A percentile compares a stretch with the other conserved stretches of the same genome.
phyloP scores from a whole-genome alignment of 768 basidiomycete species.

The Psilocybe azurescens region DNA sequence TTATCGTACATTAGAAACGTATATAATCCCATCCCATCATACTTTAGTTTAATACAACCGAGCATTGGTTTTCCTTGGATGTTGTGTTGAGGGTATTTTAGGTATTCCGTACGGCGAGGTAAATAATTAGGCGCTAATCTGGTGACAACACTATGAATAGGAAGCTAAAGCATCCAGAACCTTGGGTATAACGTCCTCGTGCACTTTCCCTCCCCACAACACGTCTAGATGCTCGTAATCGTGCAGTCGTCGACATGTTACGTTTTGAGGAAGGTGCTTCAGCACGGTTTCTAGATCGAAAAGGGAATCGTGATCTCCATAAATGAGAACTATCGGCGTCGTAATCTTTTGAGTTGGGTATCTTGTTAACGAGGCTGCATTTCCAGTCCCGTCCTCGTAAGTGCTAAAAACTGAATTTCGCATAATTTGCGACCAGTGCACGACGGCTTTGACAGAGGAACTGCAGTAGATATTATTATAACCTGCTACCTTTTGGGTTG shows the following conservation, averaged over 20 bases:
- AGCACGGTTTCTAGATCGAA: constrained; percentile 14
- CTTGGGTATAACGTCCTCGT: constrained; percentile 25
- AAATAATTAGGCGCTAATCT: no score
- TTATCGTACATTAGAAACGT: neutral
- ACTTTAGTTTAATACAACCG: neutral
- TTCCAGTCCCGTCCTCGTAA: constrained; percentile 9
- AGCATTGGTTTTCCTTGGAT: neutral
- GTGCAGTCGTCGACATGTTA: constrained; percentile 11
- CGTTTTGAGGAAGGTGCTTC: constrained; percentile 18
- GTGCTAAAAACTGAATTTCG: constrained; percentile 17
- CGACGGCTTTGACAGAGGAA: constrained; percentile 26
- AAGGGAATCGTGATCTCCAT: constrained; percentile 24
- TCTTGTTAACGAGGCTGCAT: neutral
- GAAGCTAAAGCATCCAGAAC: constrained; percentile 18
- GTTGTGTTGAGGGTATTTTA: no score
- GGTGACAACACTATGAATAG: neutral
- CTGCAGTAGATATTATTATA: constrained; percentile 24
- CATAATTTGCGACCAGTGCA: constrained; percentile 28
- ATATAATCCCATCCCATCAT: neutral
- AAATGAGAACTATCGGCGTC: constrained; percentile 22
- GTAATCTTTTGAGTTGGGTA: constrained; percentile 23
- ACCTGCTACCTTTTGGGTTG: constrained; percentile 20
- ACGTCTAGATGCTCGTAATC: constrained; percentile 26
- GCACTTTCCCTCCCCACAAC: constrained; percentile 26
- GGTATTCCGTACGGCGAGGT: no score